Conservation (phyloP, 2,329 filamentous ascomycete genomes). For the Didymosphaeria variabile region DNA sequence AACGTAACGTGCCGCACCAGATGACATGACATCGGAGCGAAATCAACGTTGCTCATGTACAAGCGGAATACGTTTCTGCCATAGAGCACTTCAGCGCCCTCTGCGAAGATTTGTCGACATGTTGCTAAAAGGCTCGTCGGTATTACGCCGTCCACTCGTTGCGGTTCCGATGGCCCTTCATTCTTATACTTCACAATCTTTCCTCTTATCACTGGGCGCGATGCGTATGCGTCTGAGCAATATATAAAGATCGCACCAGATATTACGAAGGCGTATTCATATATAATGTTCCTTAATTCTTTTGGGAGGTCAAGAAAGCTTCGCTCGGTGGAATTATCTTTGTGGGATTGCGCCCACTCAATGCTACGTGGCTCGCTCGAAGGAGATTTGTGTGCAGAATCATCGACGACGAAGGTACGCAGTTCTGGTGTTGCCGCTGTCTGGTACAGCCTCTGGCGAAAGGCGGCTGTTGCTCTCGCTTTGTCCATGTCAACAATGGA, state of each 20-base stretch:
- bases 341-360: conserved; percentile 34
- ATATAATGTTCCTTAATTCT: conserved; percentile 42
- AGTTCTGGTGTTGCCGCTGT: not conserved
- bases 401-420: not conserved
- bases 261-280: conserved; percentile 33
- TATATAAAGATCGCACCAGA: conserved; percentile 42
- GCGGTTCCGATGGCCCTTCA: conserved; percentile 34
- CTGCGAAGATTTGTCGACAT: conserved; percentile 54
- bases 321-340: conserved; percentile 18
- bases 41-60: conserved; percentile 26
- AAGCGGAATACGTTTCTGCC: conserved; percentile 56
- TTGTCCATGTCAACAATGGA: not conserved
- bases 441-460: not conserved
- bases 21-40: conserved; percentile 28
- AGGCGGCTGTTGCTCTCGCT: not conserved
- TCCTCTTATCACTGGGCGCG: conserved; percentile 25
- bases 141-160: conserved; percentile 25
- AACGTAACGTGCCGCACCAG: conserved; percentile 35
- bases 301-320: conserved; percentile 44
- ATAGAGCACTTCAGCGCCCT: conserved; percentile 58
- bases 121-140: conserved; percentile 43
- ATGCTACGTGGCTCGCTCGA: conserved; percentile 7
- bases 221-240: conserved; percentile 25
- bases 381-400: not conserved
- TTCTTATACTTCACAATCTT: conserved; percentile 36